Evolutionary conservation across 306 rosid genomes (phyloP).

Genomic region (Ochetophila trinervis): DNA sequence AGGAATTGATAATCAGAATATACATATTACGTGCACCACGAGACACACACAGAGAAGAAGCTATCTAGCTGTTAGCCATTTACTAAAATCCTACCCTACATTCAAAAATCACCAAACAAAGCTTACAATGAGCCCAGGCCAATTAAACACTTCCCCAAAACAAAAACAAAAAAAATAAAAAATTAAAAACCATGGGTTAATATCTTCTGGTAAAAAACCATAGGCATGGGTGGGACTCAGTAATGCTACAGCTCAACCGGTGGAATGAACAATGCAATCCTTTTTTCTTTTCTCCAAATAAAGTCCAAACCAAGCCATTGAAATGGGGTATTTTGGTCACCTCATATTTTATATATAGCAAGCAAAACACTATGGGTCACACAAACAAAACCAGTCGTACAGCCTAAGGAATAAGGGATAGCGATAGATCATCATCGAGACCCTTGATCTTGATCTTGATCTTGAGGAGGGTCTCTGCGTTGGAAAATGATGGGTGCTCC

Average conservation of each 20-base stretch:
- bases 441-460: slow-evolving; percentile 18
- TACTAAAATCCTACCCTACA: slow-evolving; percentile 41
- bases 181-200: slow-evolving; percentile 7
- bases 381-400: neutral
- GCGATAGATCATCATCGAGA: slow-evolving; percentile 29
- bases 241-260: neutral
- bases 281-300: neutral
- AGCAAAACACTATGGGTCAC: slow-evolving; percentile 13
- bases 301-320: neutral
- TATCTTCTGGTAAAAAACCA: slow-evolving; percentile 2
- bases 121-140: slow-evolving; percentile 41
- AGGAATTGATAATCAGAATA: slow-evolving; percentile 13
- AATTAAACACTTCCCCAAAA: neutral
- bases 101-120: slow-evolving; percentile 30
- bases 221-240: slow-evolving; percentile 9
- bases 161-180: neutral
- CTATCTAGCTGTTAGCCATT: slow-evolving; percentile 60
- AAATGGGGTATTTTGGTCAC: neutral
- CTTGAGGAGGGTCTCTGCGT: slow-evolving; percentile 1
- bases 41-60: slow-evolving; percentile 20
- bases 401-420: neutral
- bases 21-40: slow-evolving; percentile 53
- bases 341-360: neutral
- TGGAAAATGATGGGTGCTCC: slow-evolving; percentile 83
- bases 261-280: neutral